Percentiles rank a stretch among this genome's conserved stretches.
phyloP scores from a whole-genome alignment of 2,329 filamentous ascomycete genomes.

The Ceratocystis cacaofunesta region DNA sequence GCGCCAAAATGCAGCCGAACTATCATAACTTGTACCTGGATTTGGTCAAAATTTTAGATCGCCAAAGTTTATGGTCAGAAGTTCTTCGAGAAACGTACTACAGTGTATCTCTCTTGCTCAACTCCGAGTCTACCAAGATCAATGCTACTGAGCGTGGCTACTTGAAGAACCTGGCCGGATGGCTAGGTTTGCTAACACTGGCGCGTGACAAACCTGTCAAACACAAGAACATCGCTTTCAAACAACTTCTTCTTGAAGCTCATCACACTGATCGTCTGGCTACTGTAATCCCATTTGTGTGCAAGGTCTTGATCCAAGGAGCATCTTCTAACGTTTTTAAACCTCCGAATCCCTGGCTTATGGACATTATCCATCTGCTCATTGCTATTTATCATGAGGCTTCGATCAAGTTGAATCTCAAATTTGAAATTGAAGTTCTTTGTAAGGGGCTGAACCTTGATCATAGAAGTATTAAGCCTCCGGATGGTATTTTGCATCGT shows the following conservation, averaged over 20 bases:
- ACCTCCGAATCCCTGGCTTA: slow-evolving; percentile 92
- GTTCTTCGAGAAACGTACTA: slow-evolving; percentile 87
- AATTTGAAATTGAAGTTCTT: slow-evolving; percentile 96
- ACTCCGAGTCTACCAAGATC: slow-evolving; percentile 73
- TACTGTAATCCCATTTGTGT: slow-evolving; percentile 91
- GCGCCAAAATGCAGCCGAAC: slow-evolving; percentile 93
- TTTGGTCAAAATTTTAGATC: slow-evolving; percentile 67
- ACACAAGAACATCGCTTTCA: slow-evolving; percentile 93
- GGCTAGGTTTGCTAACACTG: slow-evolving; percentile 85
- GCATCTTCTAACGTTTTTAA: slow-evolving; percentile 75
- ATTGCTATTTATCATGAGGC: slow-evolving; percentile 89
- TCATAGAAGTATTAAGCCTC: slow-evolving; percentile 78
- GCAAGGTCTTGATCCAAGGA: slow-evolving; percentile 82
- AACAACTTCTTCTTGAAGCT: slow-evolving; percentile 83
- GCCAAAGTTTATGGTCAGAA: slow-evolving; percentile 67
- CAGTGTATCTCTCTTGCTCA: slow-evolving; percentile 73
- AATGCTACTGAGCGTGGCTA: slow-evolving; percentile 73
- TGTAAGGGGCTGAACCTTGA: slow-evolving; percentile 88
- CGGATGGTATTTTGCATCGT: slow-evolving; percentile 70
- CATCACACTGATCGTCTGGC: slow-evolving; percentile 84
- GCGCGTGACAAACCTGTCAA: slow-evolving; percentile 91
- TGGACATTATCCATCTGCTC: slow-evolving; percentile 84
- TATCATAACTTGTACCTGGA: slow-evolving; percentile 90
- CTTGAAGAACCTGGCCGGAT: slow-evolving; percentile 82
- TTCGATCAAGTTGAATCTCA: slow-evolving; percentile 88